Percentiles rank a stretch among this genome's conserved stretches.
Conservation (phyloP, 1,139 yeast species). For the Taiozyma sp. region DNA sequence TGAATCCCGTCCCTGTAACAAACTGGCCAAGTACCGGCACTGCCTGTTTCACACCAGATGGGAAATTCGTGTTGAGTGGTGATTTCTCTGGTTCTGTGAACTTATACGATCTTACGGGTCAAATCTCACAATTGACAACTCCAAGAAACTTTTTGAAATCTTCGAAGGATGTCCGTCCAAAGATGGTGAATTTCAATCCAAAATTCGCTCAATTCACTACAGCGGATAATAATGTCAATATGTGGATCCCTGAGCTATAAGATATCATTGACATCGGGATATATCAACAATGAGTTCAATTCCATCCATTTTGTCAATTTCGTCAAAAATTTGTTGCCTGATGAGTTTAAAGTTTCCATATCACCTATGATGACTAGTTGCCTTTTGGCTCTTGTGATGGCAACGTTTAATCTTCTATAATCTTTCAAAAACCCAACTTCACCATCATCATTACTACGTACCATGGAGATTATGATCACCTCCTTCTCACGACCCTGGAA, state of each 20-base stretch:
- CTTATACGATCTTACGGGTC: conserved; percentile 47
- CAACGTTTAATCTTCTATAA: conserved; percentile 74
- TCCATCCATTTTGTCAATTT: conserved; percentile 3
- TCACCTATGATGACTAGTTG: conserved; percentile 88
- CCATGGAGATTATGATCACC: conserved; percentile 74
- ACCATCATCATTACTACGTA: conserved; percentile 61
- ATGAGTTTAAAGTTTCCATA: conserved; percentile 51
- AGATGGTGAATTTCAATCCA: conserved; percentile 74
- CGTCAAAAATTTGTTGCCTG: conserved; percentile 4
- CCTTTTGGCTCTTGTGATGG: conserved; percentile 85
- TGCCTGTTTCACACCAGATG: conserved; percentile 80
- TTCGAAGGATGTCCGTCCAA: conserved; percentile 38
- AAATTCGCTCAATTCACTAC: conserved; percentile 72
- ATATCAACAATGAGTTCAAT: conserved; percentile 2
- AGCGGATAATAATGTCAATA: conserved; percentile 46
- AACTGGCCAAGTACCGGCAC: conserved; percentile 55
- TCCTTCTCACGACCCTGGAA: conserved; percentile 94
- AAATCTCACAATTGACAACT: conserved; percentile 1
- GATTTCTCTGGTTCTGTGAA: conserved; percentile 50
- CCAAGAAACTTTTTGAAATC: conserved; percentile 28
- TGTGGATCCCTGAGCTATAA: conserved; percentile 20
- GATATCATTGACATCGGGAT: conserved; percentile 21
- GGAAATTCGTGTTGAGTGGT: conserved; percentile 64
- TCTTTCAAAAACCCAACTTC: conserved; percentile 79
- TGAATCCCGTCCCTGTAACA: conserved; percentile 34